phyloP scores from a whole-genome alignment of 2,329 filamentous ascomycete species.

The Exserohilum turcica region DNA sequence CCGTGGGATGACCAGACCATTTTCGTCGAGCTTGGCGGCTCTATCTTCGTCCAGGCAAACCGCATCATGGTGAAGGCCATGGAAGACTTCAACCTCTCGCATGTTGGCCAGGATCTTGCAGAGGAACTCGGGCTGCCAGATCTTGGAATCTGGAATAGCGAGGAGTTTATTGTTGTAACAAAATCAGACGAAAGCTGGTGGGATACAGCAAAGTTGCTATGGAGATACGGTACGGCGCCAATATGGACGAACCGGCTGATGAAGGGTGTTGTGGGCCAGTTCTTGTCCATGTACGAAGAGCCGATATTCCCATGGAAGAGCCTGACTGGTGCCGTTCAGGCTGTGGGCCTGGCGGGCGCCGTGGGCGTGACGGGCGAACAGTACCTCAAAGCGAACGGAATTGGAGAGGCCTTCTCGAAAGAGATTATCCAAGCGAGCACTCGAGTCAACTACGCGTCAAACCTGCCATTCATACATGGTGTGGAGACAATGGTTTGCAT shows the following conservation, averaged over 20 bases:
- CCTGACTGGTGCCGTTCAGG: slow-evolving; percentile 69
- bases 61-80: slow-evolving; percentile 78
- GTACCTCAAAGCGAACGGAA: slow-evolving; percentile 70
- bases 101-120: slow-evolving; percentile 47
- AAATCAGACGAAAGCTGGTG: slow-evolving; percentile 72
- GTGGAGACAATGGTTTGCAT: slow-evolving; percentile 91
- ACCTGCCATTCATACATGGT: slow-evolving; percentile 83
- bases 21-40: slow-evolving; percentile 85
- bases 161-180: slow-evolving; percentile 71
- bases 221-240: slow-evolving; percentile 83
- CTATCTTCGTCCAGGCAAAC: slow-evolving; percentile 88
- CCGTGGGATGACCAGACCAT: slow-evolving; percentile 69
- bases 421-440: slow-evolving; percentile 89
- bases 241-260: slow-evolving; percentile 74
- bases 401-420: slow-evolving; percentile 69
- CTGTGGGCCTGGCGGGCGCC: slow-evolving; percentile 68
- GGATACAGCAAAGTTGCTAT: slow-evolving; percentile 77
- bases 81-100: slow-evolving; percentile 69
- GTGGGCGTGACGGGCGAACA: slow-evolving; percentile 76
- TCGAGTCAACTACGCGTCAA: slow-evolving; percentile 92
- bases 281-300: slow-evolving; percentile 78
- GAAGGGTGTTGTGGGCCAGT: slow-evolving; percentile 71
- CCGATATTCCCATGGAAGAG: slow-evolving; percentile 85
- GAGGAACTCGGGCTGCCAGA: slow-evolving; percentile 42
- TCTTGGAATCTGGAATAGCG: slow-evolving; percentile 84